These are phyloP conservation scores for Fusarium tupiense DNA, from an alignment of 2,329 filamentous ascomycete species.

Conservation along the genomic window DNA sequence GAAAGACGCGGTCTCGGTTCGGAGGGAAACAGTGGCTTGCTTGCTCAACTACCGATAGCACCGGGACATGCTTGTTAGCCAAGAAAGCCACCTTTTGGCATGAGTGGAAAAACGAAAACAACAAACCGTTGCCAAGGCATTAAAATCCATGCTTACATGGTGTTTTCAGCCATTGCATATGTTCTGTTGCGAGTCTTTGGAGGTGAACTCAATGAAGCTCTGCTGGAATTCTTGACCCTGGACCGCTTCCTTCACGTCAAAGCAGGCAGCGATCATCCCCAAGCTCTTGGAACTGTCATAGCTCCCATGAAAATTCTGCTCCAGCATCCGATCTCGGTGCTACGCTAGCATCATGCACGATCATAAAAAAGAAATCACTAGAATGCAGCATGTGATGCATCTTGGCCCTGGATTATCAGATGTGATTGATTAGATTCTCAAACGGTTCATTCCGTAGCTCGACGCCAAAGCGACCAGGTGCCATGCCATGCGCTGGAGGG, in stretches of 20 bases:
- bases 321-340: slow-evolving; percentile 24
- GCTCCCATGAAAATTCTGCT: slow-evolving; percentile 16
- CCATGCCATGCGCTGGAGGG: slow-evolving; percentile 1
- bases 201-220: rapidly evolving
- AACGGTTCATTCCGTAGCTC: slow-evolving; percentile 34
- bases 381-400: slow-evolving; percentile 20
- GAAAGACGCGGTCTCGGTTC: background rate
- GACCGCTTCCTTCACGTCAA: background rate
- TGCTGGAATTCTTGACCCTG: background rate
- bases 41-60: slow-evolving; percentile 13
- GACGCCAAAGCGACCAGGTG: slow-evolving; percentile 13
- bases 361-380: background rate
- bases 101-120: background rate
- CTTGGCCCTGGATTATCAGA: slow-evolving; percentile 24
- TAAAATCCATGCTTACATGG: background rate
- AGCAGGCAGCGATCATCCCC: background rate
- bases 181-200: background rate
- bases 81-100: background rate
- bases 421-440: slow-evolving; percentile 41
- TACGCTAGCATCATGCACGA: slow-evolving; percentile 12
- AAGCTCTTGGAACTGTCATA: background rate
- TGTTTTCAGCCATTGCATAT: background rate
- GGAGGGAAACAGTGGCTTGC: background rate
- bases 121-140: background rate
- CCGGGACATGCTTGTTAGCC: slow-evolving; percentile 1